phyloP scores from a whole-genome alignment of 2,329 filamentous ascomycete genomes.

The Hyphodiscus sp. region DNA sequence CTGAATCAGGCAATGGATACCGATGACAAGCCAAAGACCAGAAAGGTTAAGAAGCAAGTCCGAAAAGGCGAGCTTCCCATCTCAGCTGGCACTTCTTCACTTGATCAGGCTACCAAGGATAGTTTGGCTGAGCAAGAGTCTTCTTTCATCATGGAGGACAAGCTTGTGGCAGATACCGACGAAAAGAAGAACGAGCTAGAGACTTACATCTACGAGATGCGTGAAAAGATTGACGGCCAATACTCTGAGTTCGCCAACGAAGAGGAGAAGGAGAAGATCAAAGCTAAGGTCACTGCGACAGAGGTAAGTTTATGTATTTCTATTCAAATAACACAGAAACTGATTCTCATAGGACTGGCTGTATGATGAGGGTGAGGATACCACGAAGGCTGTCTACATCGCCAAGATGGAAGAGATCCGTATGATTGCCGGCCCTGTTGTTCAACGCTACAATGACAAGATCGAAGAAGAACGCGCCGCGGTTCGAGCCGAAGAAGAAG shows the following conservation, averaged over 20 bases:
- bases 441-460: constrained; percentile 94
- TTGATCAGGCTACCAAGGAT: constrained; percentile 64
- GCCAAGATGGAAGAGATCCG: constrained; percentile 96
- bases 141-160: constrained; percentile 95
- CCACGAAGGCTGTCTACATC: constrained; percentile 87
- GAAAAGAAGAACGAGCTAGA: constrained; percentile 99
- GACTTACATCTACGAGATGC: constrained; percentile 93
- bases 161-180: constrained; percentile 95
- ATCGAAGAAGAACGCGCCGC: constrained; percentile 79
- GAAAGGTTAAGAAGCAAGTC: constrained; percentile 99
- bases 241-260: constrained; percentile 86
- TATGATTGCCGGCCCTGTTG: constrained; percentile 80
- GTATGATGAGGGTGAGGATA: constrained; percentile 93
- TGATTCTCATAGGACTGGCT: constrained; percentile 72
- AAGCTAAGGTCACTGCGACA: constrained; percentile 70
- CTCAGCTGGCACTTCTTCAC: constrained; percentile 71
- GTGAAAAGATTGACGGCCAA: constrained; percentile 88
- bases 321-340: not conserved
- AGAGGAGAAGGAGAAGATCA: constrained; percentile 84
- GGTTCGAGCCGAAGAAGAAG: constrained; percentile 59
- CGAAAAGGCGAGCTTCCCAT: constrained; percentile 94
- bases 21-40: constrained; percentile 71
- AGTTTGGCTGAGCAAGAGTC: constrained; percentile 74
- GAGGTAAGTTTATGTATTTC: constrained; percentile 61
- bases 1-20: constrained; percentile 66